Evolutionary conservation across 495 filamentous ascomycete species (phyloP).

Genomic region (Hypoxylon fragiforme): DNA sequence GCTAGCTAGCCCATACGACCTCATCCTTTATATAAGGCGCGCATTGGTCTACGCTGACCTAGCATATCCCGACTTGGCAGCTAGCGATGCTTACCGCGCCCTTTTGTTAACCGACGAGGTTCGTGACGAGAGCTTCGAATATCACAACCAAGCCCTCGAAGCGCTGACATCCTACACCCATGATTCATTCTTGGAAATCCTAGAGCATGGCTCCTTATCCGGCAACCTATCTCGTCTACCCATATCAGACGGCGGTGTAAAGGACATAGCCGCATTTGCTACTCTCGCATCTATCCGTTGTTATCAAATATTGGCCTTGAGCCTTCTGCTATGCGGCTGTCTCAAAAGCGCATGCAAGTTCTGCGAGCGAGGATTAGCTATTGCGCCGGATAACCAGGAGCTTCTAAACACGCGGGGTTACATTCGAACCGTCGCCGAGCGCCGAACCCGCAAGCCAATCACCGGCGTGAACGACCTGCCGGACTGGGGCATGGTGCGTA

Average conservation of each 20-base stretch:
- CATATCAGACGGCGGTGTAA: conserved; percentile 30
- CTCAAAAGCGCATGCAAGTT: conserved; percentile 71
- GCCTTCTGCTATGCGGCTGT: conserved; percentile 68
- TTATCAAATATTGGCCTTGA: conserved; percentile 61
- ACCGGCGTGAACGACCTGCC: conserved; percentile 60
- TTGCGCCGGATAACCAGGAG: conserved; percentile 49
- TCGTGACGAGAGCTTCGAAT: conserved; percentile 67
- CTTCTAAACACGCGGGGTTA: conserved; percentile 50
- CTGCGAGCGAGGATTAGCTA: conserved; percentile 54
- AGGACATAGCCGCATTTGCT: conserved; percentile 41
- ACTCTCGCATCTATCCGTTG: conserved; percentile 51
- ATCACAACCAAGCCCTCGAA: conserved; percentile 59
- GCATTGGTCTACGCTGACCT: conserved; percentile 71
- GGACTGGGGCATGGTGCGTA: conserved; percentile 74
- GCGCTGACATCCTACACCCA: conserved; percentile 40
- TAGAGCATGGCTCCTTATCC: conserved; percentile 48
- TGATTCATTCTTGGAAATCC: conserved; percentile 40
- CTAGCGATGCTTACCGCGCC: conserved; percentile 87
- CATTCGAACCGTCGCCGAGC: conserved; percentile 51
- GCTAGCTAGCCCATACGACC: conserved; percentile 67
- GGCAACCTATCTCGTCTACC: conserved; percentile 42
- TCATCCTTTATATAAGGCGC: conserved; percentile 74
- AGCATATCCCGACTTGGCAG: conserved; percentile 86
- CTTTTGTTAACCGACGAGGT: conserved; percentile 84
- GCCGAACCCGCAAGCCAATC: conserved; percentile 44